phyloP scores from a whole-genome alignment of 1,139 yeast genomes.

The Yamadazyma mexicana region DNA sequence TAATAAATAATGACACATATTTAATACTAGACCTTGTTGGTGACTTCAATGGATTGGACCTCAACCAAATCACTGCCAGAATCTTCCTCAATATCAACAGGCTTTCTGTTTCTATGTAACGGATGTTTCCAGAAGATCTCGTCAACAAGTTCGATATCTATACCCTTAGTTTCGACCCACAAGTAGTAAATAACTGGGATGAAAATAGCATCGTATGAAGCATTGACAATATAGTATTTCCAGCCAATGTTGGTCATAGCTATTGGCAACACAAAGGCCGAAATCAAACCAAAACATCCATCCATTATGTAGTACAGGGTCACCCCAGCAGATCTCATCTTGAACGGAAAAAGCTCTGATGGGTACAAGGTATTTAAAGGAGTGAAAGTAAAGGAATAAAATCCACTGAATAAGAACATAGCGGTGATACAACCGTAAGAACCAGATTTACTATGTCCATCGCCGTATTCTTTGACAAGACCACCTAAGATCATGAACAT shows the following conservation, averaged over 20 bases:
- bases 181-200: constrained; percentile 8
- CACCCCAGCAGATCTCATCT: constrained; percentile 1
- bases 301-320: not conserved
- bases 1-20: too few species aligned
- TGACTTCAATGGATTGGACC: too few species aligned
- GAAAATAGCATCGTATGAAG: constrained; percentile 10
- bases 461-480: constrained; percentile 12
- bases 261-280: constrained; percentile 2
- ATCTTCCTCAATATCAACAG: too few species aligned
- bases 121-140: too few species aligned
- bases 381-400: constrained; percentile 14
- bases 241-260: constrained; percentile 12
- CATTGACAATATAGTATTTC: constrained; percentile 14
- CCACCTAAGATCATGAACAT: constrained; percentile 13
- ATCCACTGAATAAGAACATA: constrained; percentile 16
- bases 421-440: constrained; percentile 15
- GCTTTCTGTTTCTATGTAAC: too few species aligned
- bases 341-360: constrained; percentile 9
- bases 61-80: too few species aligned
- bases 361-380: constrained; percentile 14
- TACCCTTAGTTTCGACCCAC: constrained; percentile 14
- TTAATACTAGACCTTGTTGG: too few species aligned
- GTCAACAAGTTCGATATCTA: constrained; percentile 1
- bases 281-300: not conserved
- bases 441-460: constrained; percentile 11